These are phyloP conservation scores for Metschnikowia lachancei DNA, from an alignment of 805 yeast species.

Conservation along the genomic window DNA sequence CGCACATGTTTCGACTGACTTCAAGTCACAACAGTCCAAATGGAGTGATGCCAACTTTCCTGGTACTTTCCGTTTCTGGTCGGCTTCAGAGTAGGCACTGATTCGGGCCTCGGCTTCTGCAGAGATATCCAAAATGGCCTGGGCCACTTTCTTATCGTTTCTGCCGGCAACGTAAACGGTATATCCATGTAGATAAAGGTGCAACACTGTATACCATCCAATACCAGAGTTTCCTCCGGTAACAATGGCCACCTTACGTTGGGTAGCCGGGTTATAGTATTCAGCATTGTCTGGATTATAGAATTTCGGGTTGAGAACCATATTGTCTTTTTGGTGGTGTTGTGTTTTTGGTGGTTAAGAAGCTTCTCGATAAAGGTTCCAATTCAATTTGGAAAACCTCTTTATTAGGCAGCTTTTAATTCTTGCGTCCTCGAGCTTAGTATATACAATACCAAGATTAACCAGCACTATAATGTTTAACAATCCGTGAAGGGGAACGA, in stretches of 20 bases:
- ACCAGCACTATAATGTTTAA: no score
- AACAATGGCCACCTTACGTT: constrained; percentile 31
- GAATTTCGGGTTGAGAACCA: constrained; percentile 11
- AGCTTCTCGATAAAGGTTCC: no score
- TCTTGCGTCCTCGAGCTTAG: no score
- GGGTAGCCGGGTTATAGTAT: constrained; percentile 27
- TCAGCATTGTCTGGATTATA: constrained; percentile 31
- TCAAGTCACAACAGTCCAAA: constrained; percentile 19
- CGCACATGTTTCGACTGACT: constrained; percentile 21
- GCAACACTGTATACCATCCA: constrained; percentile 41
- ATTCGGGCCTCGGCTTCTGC: constrained; percentile 32
- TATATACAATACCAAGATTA: no score
- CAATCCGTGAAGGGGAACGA: no score
- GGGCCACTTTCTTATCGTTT: constrained; percentile 28
- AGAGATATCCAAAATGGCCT: constrained; percentile 34
- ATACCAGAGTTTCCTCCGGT: constrained; percentile 44
- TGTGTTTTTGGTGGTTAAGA: no score
- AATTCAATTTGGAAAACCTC: no score
- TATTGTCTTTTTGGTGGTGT: not conserved
- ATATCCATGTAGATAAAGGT: constrained; percentile 41
- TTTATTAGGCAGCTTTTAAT: no score
- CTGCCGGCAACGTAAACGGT: constrained; percentile 38
- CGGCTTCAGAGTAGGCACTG: constrained; percentile 25
- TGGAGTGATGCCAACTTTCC: constrained; percentile 17
- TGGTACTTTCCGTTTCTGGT: constrained; percentile 22